Evolutionary conservation across 129 eudicot species (phyloP).

Genomic region (Flaveria bidentis): DNA sequence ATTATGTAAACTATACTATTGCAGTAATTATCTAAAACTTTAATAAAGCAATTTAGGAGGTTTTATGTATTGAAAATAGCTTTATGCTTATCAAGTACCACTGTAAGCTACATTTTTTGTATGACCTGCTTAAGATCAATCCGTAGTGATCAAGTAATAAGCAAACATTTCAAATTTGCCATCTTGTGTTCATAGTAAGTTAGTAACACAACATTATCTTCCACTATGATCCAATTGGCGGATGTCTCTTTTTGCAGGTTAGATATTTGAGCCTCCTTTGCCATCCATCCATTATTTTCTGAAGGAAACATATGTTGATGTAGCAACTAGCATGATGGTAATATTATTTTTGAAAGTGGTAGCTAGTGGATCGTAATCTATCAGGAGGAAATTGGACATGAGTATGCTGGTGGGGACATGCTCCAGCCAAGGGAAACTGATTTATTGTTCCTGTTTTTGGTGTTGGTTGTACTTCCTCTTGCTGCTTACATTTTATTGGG

Average conservation of each 20-base stretch:
- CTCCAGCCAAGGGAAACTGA: conserved; percentile 87
- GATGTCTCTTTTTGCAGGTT: not conserved
- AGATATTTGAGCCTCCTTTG: not conserved
- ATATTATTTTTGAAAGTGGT: conserved; percentile 24
- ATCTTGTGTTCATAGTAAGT: not conserved
- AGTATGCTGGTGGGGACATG: conserved; percentile 85
- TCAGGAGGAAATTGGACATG: conserved; percentile 65
- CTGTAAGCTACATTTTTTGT: not conserved
- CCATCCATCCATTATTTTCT: not conserved
- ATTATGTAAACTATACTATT: not conserved
- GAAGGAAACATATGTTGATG: not conserved
- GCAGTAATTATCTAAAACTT: not conserved
- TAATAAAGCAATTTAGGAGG: not conserved
- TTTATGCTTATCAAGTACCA: not conserved
- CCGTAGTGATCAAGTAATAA: not conserved
- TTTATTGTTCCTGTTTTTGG: conserved; percentile 64
- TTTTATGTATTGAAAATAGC: not conserved
- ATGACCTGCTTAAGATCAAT: not conserved
- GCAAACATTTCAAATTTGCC: not conserved
- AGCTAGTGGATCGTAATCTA: conserved; percentile 17
- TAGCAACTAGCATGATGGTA: conserved; percentile 2
- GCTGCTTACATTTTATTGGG: conserved; percentile 74
- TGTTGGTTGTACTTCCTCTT: conserved; percentile 85
- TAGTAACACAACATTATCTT: not conserved
- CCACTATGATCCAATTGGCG: not conserved